Percentiles rank a stretch among this genome's conserved stretches.
These are phyloP conservation scores for Darksidea phi DNA, from an alignment of 495 filamentous ascomycete genomes.

Conservation along the genomic window DNA sequence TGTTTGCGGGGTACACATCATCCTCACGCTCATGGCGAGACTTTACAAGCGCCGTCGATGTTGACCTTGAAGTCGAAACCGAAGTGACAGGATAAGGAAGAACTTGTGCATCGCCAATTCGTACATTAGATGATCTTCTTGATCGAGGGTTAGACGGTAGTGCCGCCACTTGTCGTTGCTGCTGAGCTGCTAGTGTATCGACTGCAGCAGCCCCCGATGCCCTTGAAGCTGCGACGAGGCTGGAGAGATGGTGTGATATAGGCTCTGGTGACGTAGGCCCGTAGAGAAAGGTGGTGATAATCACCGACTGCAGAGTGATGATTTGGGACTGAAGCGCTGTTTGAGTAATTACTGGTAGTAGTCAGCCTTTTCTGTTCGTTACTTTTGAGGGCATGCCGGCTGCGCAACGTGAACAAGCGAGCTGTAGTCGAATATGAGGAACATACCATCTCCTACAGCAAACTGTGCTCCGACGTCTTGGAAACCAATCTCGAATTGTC, in stretches of 20 bases:
- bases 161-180: conserved; percentile 19
- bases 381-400: too few species aligned
- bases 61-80: conserved; percentile 16
- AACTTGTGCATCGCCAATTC: background rate
- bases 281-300: conserved; percentile 32
- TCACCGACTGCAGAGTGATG: conserved; percentile 29
- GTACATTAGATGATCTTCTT: background rate
- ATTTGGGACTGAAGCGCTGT: conserved; percentile 30
- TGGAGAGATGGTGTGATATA: conserved; percentile 31
- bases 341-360: conserved; percentile 25
- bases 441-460: conserved; percentile 31
- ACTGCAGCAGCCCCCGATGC: conserved; percentile 17
- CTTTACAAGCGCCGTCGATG: conserved; percentile 22
- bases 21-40: conserved; percentile 1
- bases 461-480: conserved; percentile 25
- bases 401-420: too few species aligned
- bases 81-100: conserved; percentile 18
- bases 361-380: background rate
- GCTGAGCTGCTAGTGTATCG: conserved; percentile 24
- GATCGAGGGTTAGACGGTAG: conserved; percentile 14
- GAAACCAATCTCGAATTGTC: conserved; percentile 20
- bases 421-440: background rate
- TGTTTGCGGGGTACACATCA: conserved; percentile 7
- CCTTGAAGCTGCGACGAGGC: conserved; percentile 19
- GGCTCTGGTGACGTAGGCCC: conserved; percentile 32